Percentiles rank a stretch among this genome's conserved stretches.
Evolutionary conservation across 1,284 basidiomycete genomes (phyloP).

Genomic region (Moniliella sp.): DNA sequence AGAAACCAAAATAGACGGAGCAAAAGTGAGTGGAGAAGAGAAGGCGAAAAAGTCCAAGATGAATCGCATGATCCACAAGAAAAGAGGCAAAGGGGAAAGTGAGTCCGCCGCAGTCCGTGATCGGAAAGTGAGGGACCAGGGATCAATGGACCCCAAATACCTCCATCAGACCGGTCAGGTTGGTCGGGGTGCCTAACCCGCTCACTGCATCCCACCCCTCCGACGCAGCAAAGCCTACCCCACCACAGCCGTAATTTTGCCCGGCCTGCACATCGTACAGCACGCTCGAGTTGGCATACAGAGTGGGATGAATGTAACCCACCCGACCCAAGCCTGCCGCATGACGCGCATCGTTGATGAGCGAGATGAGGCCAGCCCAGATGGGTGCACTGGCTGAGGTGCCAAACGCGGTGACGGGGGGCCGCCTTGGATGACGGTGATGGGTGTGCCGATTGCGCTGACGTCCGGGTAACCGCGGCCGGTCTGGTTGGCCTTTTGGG

Average conservation of each 20-base stretch:
- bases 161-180: too few species aligned
- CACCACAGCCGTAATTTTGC: slow-evolving; percentile 1
- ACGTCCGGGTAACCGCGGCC: slow-evolving; percentile 51
- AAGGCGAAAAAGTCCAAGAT: too few species aligned
- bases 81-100: too few species aligned
- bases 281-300: slow-evolving; percentile 2
- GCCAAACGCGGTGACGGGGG: not conserved
- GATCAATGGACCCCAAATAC: too few species aligned
- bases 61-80: too few species aligned
- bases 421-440: slow-evolving; percentile 19
- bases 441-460: slow-evolving; percentile 43
- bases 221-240: slow-evolving; percentile 4
- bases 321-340: slow-evolving; percentile 3
- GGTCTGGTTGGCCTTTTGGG: slow-evolving; percentile 40
- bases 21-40: too few species aligned
- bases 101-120: too few species aligned
- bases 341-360: slow-evolving; percentile 6
- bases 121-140: too few species aligned
- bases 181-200: slow-evolving; percentile 3
- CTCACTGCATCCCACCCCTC: slow-evolving; percentile 2
- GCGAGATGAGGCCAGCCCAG: not conserved
- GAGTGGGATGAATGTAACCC: slow-evolving; percentile 2
- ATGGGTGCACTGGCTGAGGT: slow-evolving; percentile 2
- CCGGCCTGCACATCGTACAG: slow-evolving; percentile 1
- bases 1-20: too few species aligned